A percentile compares a stretch with the other conserved stretches of the same genome.
These are phyloP conservation scores for Westerdykella sp. DNA, from an alignment of 2,329 filamentous ascomycete genomes.

Conservation along the genomic window DNA sequence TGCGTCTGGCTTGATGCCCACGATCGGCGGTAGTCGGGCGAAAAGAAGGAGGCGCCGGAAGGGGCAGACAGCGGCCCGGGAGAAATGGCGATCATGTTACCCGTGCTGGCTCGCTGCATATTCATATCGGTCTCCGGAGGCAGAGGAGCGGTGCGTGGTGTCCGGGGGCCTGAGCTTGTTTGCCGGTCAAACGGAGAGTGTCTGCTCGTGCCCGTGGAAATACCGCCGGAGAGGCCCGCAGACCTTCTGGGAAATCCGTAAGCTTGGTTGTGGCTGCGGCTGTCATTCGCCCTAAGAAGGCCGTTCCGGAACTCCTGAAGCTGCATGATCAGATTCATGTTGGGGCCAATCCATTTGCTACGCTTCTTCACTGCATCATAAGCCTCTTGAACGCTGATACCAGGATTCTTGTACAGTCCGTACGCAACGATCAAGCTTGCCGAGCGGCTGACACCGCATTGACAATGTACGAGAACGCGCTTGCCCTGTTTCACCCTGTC, in stretches of 20 bases:
- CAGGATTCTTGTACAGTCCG: constrained; percentile 71
- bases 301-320: constrained; percentile 66
- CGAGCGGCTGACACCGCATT: constrained; percentile 78
- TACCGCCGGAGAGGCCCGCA: constrained; percentile 22
- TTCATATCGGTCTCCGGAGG: constrained; percentile 45
- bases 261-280: constrained; percentile 24
- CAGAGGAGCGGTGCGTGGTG: constrained; percentile 35
- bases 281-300: constrained; percentile 36
- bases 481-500: constrained; percentile 65
- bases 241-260: constrained; percentile 27
- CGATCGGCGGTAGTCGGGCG: constrained; percentile 35
- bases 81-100: constrained; percentile 38
- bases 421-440: constrained; percentile 84
- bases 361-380: constrained; percentile 75
- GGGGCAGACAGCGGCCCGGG: constrained; percentile 39
- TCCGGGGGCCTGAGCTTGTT: constrained; percentile 25
- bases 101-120: constrained; percentile 40
- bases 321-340: constrained; percentile 89
- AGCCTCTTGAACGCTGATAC: constrained; percentile 72
- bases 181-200: constrained; percentile 32
- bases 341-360: constrained; percentile 83
- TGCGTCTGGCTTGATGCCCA: constrained; percentile 36
- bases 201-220: constrained; percentile 21
- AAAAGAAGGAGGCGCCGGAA: constrained; percentile 29
- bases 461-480: constrained; percentile 75